Evolutionary conservation across 139 green algal species (phyloP), one percentile per base, ranked within the genome.

Genomic region (Asterochloris sp.): DNA sequence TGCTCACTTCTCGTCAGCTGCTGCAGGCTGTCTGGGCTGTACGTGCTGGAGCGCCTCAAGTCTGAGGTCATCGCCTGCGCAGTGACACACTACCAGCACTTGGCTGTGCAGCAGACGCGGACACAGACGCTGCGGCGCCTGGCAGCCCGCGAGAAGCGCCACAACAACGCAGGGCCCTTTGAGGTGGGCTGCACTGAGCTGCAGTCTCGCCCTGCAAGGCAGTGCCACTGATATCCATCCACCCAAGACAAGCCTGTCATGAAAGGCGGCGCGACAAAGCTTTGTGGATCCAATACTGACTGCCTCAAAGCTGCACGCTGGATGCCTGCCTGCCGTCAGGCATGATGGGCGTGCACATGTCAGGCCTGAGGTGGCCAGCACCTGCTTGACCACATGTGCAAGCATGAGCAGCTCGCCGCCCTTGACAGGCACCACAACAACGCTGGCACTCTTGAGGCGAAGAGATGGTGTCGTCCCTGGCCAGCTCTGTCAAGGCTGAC

Each of bases 11-110:
- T 68, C 24, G 23, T 0, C 1, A 73, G 71, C 27, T 74, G 28
- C 15, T 69, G 62, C 76, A 88, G 85, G 63, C 62, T 88, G 69
- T 66, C 79, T 28, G 74, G 79, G 13, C 67, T 87, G 75, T 82
- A 76, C 29, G 60, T 87, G 15, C 60, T 84, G 74, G 84, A 84
- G 60, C 69, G 84, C 27, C 60, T 84, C 27, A 76, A 78, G 67
- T 69, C 27, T 16, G 79, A 87, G 75, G 79, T 87, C 61, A 29
- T 84, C 61, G 63, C 79, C 11, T 61, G 74, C 12, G 79, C 80
- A 16, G 73, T 71, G 2, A 74, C 84, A 1, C 76, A 83, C 23
- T 87, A 79, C 73, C 76, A 87, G 83, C 60, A 76, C 15, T 38
- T 85, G 38, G 85, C 85, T 0, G 63, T 85, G 11, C 62, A 69